phyloP scores from a whole-genome alignment of 768 basidiomycete genomes.

The Russula emetica region DNA sequence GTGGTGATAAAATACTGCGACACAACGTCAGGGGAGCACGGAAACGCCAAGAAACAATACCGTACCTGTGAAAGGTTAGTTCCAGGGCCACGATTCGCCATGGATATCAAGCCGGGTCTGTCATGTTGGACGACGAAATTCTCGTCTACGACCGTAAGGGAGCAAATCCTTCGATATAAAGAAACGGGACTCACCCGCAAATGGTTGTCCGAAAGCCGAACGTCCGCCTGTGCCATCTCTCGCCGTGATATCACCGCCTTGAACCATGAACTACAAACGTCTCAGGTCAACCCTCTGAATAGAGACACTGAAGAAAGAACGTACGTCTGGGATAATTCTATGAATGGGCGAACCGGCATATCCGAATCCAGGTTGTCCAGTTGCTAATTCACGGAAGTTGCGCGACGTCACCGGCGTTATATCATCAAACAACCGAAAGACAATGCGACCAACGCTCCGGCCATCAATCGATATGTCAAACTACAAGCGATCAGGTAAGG shows the following conservation, averaged over 20 bases:
- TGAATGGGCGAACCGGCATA: conserved; percentile 49
- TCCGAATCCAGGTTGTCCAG: conserved; percentile 46
- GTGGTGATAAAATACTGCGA: conserved; percentile 75
- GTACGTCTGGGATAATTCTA: conserved; percentile 61
- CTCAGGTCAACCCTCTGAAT: not conserved
- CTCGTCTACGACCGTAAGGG: conserved; percentile 45
- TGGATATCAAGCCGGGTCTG: conserved; percentile 65
- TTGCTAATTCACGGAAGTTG: conserved; percentile 57
- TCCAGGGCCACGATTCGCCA: conserved; percentile 84
- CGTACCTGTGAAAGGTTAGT: conserved; percentile 77
- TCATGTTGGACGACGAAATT: conserved; percentile 63
- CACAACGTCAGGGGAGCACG: not conserved
- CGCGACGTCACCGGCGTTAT: conserved; percentile 43
- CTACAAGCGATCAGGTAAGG: conserved; percentile 23
- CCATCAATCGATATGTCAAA: conserved; percentile 36
- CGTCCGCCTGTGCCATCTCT: conserved; percentile 74
- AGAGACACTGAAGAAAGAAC: conserved; percentile 27
- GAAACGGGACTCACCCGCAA: conserved; percentile 48
- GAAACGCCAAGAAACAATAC: not conserved
- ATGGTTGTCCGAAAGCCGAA: conserved; percentile 81
- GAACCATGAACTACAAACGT: conserved; percentile 62
- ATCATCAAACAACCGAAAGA: conserved; percentile 56
- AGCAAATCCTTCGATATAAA: not conserved
- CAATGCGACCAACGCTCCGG: conserved; percentile 38
- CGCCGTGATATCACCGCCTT: conserved; percentile 83